phyloP scores from a whole-genome alignment of 1,139 yeast species.

The Pichia terricola region DNA sequence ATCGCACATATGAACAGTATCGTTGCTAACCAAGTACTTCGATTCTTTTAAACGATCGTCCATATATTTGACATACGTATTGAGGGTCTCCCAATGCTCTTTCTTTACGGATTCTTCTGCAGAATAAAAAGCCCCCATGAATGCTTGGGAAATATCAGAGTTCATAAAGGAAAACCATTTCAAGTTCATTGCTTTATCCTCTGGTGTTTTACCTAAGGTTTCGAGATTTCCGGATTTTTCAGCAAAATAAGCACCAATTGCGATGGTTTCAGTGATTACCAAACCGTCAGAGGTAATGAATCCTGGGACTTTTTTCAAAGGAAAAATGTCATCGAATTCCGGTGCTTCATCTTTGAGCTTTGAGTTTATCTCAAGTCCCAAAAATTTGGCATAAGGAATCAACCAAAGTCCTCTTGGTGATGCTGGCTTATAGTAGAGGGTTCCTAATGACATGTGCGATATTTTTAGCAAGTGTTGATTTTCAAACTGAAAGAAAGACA shows the following conservation, averaged over 20 bases:
- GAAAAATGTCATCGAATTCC: slow-evolving; percentile 15
- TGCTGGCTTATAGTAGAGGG: slow-evolving; percentile 9
- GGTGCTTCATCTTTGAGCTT: no score
- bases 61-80: no score
- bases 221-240: slow-evolving; percentile 6
- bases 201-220: slow-evolving; percentile 11
- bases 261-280: slow-evolving; percentile 23
- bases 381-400: slow-evolving; percentile 9
- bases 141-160: slow-evolving; percentile 12
- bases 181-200: slow-evolving; percentile 21
- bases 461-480: no score
- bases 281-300: slow-evolving; percentile 22
- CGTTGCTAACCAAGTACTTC: no score
- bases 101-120: neutral
- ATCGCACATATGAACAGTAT: no score
- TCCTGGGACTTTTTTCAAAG: slow-evolving; percentile 26
- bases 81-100: no score
- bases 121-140: neutral
- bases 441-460: slow-evolving; percentile 19
- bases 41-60: no score
- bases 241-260: slow-evolving; percentile 22
- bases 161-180: slow-evolving; percentile 24
- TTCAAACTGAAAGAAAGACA: no score
- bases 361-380: slow-evolving; percentile 34
- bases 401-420: slow-evolving; percentile 18